Evolutionary conservation across 345 rosid species (phyloP).

Genomic region (Euphorbia peplus): DNA sequence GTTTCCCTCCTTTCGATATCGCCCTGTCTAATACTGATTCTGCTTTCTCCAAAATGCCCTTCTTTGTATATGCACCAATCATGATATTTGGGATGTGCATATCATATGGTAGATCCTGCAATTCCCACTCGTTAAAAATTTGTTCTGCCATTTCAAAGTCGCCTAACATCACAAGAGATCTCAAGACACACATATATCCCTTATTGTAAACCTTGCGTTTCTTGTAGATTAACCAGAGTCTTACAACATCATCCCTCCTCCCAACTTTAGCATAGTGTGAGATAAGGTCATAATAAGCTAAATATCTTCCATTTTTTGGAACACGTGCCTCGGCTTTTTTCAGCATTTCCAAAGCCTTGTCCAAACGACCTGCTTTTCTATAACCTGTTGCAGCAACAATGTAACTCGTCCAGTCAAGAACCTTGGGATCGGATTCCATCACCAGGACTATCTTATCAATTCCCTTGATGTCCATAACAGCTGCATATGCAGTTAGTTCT

Average conservation of each 20-base stretch:
- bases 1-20: too few species aligned
- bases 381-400: constrained; percentile 19
- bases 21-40: constrained; percentile 21
- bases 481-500: constrained; percentile 29
- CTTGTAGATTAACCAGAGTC: constrained; percentile 40
- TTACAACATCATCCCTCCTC: constrained; percentile 38
- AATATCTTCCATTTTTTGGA: too few species aligned
- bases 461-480: constrained; percentile 23
- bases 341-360: too few species aligned
- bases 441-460: too few species aligned
- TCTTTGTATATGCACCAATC: constrained; percentile 27
- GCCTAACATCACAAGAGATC: constrained; percentile 34
- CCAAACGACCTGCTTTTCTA: too few species aligned
- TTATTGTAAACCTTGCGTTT: constrained; percentile 11
- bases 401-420: constrained; percentile 23
- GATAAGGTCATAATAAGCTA: constrained; percentile 27
- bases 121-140: constrained; percentile 43
- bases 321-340: too few species aligned
- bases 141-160: too few species aligned
- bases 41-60: constrained; percentile 35
- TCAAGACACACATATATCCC: constrained; percentile 23
- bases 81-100: constrained; percentile 30
- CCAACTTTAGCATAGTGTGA: constrained; percentile 29
- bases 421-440: constrained; percentile 28
- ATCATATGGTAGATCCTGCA: constrained; percentile 7